These are phyloP conservation scores for Tricholoma hemisulphureum DNA, from an alignment of 768 basidiomycete genomes.

Conservation along the genomic window DNA sequence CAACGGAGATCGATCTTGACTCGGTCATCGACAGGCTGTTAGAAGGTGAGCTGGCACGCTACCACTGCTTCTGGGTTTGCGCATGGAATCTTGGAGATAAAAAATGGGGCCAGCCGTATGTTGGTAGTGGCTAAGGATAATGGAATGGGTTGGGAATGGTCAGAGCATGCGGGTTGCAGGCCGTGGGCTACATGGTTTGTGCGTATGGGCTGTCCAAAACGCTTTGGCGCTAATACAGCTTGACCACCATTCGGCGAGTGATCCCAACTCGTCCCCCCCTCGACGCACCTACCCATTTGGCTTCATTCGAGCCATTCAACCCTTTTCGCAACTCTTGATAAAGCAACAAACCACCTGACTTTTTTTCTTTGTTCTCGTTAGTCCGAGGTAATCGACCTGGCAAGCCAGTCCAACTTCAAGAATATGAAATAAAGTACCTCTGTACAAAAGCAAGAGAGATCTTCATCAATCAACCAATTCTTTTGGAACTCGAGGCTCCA, in stretches of 20 bases:
- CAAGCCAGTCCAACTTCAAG: constrained; percentile 95
- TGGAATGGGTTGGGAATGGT: not conserved
- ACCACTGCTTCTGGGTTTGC: constrained; percentile 1
- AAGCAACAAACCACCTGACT: constrained; percentile 11
- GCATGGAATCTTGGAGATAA: constrained; percentile 2
- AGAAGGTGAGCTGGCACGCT: constrained; percentile 72
- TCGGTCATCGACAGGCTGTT: constrained; percentile 98
- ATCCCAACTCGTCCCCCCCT: not conserved
- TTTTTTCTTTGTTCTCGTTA: constrained; percentile 35
- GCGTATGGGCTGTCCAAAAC: not conserved
- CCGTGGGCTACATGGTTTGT: not conserved
- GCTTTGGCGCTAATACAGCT: not conserved
- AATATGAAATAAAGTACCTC: constrained; percentile 99
- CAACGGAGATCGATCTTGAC: constrained; percentile 97
- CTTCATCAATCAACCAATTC: constrained; percentile 98
- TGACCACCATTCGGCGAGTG: not conserved
- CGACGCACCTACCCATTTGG: not conserved
- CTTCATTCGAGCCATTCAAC: not conserved
- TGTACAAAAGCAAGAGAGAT: constrained; percentile 99
- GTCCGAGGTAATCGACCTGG: constrained; percentile 98
- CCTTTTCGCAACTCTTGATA: constrained; percentile 9
- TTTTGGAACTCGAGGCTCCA: constrained; percentile 96
- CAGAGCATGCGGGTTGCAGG: not conserved
- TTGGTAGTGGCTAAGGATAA: not conserved
- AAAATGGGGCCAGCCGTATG: not conserved